These are phyloP conservation scores for Collybia nuda DNA, from an alignment of 768 basidiomycete genomes.

Conservation along the genomic window DNA sequence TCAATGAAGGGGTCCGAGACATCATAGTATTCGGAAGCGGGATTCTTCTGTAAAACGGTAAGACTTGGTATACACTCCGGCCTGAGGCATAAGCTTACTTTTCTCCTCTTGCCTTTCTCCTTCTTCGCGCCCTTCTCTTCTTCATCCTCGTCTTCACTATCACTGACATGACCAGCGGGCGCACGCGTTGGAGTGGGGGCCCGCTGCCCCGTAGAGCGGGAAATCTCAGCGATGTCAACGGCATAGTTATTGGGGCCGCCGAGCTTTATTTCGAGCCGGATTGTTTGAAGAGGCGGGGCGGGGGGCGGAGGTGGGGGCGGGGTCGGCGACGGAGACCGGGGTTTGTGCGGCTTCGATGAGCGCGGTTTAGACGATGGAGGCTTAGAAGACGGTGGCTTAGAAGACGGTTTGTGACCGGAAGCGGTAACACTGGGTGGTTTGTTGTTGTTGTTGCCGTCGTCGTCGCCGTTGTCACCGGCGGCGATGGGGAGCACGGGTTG, in stretches of 20 bases:
- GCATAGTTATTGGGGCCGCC: slow-evolving; percentile 69
- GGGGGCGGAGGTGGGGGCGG: slow-evolving; percentile 41
- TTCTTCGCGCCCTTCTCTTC: slow-evolving; percentile 32
- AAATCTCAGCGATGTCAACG: slow-evolving; percentile 51
- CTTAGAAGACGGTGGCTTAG: slow-evolving; percentile 4
- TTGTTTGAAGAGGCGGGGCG: slow-evolving; percentile 50
- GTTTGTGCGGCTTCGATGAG: slow-evolving; percentile 35
- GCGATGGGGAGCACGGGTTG: slow-evolving; percentile 1
- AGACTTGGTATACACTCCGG: neutral
- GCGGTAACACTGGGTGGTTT: slow-evolving; percentile 1
- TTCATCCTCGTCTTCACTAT: slow-evolving; percentile 51
- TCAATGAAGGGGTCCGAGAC: slow-evolving; percentile 93
- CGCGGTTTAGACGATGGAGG: slow-evolving; percentile 46
- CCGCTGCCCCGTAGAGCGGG: slow-evolving; percentile 59
- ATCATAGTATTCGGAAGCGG: slow-evolving; percentile 83
- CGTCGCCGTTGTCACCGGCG: slow-evolving; percentile 12
- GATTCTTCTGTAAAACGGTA: slow-evolving; percentile 44
- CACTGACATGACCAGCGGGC: slow-evolving; percentile 40
- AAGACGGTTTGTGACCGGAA: neutral
- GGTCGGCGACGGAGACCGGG: slow-evolving; percentile 20
- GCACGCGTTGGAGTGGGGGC: slow-evolving; percentile 30
- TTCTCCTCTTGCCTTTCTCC: slow-evolving; percentile 29
- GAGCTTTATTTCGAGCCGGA: slow-evolving; percentile 59
- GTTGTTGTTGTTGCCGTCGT: slow-evolving; percentile 12
- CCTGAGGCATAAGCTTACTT: slow-evolving; percentile 15